Conservation (phyloP, 2,329 filamentous ascomycete species). For the Verticillium nubilum region DNA sequence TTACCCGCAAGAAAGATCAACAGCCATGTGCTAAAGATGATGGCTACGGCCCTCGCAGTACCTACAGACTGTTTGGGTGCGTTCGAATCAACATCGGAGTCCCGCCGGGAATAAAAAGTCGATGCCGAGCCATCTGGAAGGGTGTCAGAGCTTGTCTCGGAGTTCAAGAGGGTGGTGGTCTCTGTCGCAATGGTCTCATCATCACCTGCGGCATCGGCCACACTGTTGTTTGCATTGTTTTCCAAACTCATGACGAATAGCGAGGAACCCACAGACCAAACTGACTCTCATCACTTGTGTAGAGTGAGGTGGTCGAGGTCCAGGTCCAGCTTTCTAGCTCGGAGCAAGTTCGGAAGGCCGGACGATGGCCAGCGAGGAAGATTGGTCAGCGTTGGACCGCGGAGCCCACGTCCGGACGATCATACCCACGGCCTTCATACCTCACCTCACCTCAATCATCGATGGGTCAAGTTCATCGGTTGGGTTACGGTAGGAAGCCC, state of each 20-base stretch:
- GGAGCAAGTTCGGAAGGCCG: not conserved
- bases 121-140: constrained; percentile 6
- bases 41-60: constrained; percentile 31
- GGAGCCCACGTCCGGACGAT: not conserved
- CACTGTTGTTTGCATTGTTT: not conserved
- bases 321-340: not conserved
- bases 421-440: not conserved
- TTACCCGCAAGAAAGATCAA: constrained; percentile 57
- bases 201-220: not conserved
- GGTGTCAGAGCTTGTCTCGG: constrained; percentile 8
- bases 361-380: not conserved
- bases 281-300: not conserved
- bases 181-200: constrained; percentile 6
- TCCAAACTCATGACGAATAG: not conserved
- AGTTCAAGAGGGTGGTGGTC: constrained; percentile 10
- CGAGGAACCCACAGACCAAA: not conserved
- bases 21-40: constrained; percentile 47
- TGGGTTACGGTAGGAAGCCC: no score
- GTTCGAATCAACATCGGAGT: constrained; percentile 5
- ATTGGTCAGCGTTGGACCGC: not conserved
- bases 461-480: no score
- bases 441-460: no score
- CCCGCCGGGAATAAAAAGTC: not conserved
- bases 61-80: constrained; percentile 18
- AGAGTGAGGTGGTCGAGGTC: not conserved